These are phyloP conservation scores for Ogataea ramenticola DNA, from an alignment of 805 yeast species.

Conservation along the genomic window DNA sequence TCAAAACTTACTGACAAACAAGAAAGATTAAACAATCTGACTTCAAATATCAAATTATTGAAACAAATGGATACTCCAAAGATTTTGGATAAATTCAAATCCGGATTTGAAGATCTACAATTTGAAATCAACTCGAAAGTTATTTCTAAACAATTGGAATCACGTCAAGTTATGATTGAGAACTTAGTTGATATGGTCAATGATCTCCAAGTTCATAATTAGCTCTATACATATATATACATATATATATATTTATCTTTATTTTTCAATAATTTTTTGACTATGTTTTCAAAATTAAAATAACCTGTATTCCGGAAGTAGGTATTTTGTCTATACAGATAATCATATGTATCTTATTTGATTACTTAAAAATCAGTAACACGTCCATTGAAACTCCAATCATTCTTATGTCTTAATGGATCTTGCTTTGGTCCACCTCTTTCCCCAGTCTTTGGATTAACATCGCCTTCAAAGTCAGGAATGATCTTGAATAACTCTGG, in stretches of 20 bases:
- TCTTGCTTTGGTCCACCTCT: constrained; percentile 97
- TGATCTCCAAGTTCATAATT: neutral
- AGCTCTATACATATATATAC: too few relatives aligned
- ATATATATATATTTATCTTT: too few relatives aligned
- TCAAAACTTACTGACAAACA: too few relatives aligned
- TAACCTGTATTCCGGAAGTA: too few relatives aligned
- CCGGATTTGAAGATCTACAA: neutral
- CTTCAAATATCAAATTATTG: neutral
- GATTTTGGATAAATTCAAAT: neutral
- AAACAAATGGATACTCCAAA: neutral
- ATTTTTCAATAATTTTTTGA: too few relatives aligned
- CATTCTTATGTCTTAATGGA: constrained; percentile 77
- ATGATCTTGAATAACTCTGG: constrained; percentile 70
- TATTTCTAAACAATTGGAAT: neutral
- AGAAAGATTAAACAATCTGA: too few relatives aligned
- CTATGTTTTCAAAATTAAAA: too few relatives aligned
- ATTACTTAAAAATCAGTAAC: constrained; percentile 88
- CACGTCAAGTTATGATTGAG: neutral
- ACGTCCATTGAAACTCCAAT: constrained; percentile 92
- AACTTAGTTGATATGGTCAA: neutral
- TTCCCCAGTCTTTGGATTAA: constrained; percentile 91
- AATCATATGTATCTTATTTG: too few relatives aligned
- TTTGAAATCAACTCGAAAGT: neutral
- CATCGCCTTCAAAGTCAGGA: constrained; percentile 94
- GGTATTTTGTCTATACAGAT: too few relatives aligned